phyloP scores from a whole-genome alignment of 2,329 filamentous ascomycete species.

The Talaromyces pinophilus region DNA sequence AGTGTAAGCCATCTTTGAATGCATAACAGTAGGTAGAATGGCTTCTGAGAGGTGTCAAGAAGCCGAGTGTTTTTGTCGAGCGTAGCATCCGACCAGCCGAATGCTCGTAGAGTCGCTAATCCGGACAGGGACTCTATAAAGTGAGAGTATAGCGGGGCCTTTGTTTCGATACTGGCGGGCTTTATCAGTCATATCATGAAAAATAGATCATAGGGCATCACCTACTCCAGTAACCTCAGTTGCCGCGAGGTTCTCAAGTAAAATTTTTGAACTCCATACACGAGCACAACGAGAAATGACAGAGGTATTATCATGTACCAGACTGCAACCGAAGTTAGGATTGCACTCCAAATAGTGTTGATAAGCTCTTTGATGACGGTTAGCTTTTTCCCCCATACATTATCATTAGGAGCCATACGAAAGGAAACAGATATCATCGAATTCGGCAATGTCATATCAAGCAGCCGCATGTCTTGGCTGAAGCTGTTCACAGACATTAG shows the following conservation, averaged over 20 bases:
- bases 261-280: constrained; percentile 57
- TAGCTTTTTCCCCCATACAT: neutral
- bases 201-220: neutral
- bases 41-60: constrained; percentile 55
- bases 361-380: neutral
- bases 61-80: constrained; percentile 49
- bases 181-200: neutral
- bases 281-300: constrained; percentile 48
- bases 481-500: constrained; percentile 38
- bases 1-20: constrained; percentile 51
- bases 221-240: constrained; percentile 56
- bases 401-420: neutral
- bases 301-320: constrained; percentile 53
- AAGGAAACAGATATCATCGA: neutral
- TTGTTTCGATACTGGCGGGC: constrained; percentile 52
- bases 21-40: constrained; percentile 59
- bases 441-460: constrained; percentile 46
- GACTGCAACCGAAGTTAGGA: constrained; percentile 27
- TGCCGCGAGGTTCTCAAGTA: constrained; percentile 64
- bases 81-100: constrained; percentile 52
- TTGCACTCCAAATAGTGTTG: neutral
- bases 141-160: constrained; percentile 59
- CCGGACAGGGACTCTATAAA: constrained; percentile 60
- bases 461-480: constrained; percentile 46
- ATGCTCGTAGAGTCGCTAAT: constrained; percentile 57